Conservation (phyloP, 768 basidiomycete genomes). For the Tricholoma flavovirens region DNA sequence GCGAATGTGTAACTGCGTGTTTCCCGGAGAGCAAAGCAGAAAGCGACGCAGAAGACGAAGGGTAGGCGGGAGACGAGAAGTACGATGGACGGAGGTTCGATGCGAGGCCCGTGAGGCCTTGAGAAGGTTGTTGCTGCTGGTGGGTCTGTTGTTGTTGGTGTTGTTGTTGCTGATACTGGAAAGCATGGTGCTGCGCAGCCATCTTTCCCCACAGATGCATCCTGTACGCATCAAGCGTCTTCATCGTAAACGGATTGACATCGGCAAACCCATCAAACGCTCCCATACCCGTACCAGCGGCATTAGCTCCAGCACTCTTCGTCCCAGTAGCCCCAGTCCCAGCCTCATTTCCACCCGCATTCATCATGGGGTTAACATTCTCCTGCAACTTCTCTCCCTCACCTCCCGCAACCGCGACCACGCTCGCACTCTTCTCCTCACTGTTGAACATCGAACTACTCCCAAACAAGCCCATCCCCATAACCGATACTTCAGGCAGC, state of each 20-base stretch:
- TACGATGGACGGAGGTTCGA: slow-evolving; percentile 31
- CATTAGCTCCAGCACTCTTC: slow-evolving; percentile 6
- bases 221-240: slow-evolving; percentile 76
- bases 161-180: slow-evolving; percentile 32
- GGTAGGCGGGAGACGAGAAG: slow-evolving; percentile 17
- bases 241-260: slow-evolving; percentile 79
- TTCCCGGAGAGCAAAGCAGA: slow-evolving; percentile 43
- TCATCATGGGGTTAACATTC: slow-evolving; percentile 76
- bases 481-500: slow-evolving; percentile 54
- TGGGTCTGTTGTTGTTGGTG: slow-evolving; percentile 24
- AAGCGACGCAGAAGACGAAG: slow-evolving; percentile 6
- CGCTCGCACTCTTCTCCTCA: slow-evolving; percentile 13
- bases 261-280: slow-evolving; percentile 79
- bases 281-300: slow-evolving; percentile 17
- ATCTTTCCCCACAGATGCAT: slow-evolving; percentile 94
- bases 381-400: slow-evolving; percentile 43
- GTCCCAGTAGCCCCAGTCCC: no score
- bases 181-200: slow-evolving; percentile 60
- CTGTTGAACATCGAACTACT: background rate
- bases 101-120: slow-evolving; percentile 31
- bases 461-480: slow-evolving; percentile 9
- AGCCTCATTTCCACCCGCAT: slow-evolving; percentile 21
- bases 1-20: slow-evolving; percentile 21
- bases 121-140: slow-evolving; percentile 29
- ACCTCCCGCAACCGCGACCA: background rate